Base-by-base conservation (phyloP, 176 grass and related monocot species). In the Triticum dicoccoides region DNA sequence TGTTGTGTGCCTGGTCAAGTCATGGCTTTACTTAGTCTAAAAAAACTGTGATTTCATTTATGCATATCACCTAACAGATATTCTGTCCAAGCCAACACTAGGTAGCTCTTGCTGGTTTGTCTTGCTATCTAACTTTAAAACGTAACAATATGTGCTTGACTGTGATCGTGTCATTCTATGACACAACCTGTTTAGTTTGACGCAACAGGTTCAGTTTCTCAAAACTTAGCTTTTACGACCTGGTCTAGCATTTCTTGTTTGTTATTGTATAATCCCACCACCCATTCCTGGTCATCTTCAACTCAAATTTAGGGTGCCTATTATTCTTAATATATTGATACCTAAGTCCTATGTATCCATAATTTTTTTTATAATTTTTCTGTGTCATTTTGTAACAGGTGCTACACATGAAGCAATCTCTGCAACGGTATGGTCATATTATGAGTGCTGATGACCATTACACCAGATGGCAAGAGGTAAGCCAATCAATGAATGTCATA, bases 401-500 rank as follows among this genome's bases (percentile, higher is more conserved):
- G 70, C 66, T 95, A 75, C 84, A 88, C 66, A 92, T 87, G 91
- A 95, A 92, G 56, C 91, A 94, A 87, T 92, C 91, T 78, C 89
- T 98, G 74, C 88, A 94, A 25, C 84, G 91, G 63, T 98, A 95
- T 80, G 83, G 82, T 42, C 83, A 95, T 85, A 98, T 98, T 86
- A 91, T 96, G 86, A 91, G 61, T 82, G 90, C 93, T 58, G 90
- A 96, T 92, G 93, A 96, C 3, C 74, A 72, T 87, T 95, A 96
- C 82, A 88, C 80, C 65, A 96, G 87, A 91, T 98, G 96, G 96
- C 96, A 98, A 89, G 89, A 98, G 96, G 96, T 98, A 83, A 73
- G 45, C 63, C 17, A 65, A 86, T 81, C 12, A 71, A 86, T 81
- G 30, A 73, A 61, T 75, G 72, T 11, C 58, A 64, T 73, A 84